Conservation (phyloP, 108 stramenopile species). For the Seminavis robusta region DNA sequence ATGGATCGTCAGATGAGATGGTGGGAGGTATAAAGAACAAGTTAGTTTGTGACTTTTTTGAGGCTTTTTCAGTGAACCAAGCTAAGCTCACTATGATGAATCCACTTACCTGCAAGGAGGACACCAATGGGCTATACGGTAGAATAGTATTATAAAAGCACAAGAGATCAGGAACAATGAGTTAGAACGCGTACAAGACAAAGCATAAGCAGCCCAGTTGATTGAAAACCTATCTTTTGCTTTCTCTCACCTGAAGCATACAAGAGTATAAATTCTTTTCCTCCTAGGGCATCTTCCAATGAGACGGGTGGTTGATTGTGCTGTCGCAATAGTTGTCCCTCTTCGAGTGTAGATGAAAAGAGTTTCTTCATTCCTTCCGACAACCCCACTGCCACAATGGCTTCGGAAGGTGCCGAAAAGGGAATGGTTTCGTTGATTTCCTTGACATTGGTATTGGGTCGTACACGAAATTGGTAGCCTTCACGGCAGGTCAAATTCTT, state of each 20-base stretch:
- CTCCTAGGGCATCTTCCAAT: conserved; percentile 54
- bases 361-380: conserved; percentile 37
- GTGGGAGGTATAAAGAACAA: no score
- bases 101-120: conserved; percentile 83
- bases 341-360: conserved; percentile 49
- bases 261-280: conserved; percentile 70
- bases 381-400: conserved; percentile 33
- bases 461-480: conserved; percentile 81
- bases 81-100: no score
- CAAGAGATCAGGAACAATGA: no score
- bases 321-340: conserved; percentile 41
- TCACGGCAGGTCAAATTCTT: conserved; percentile 59
- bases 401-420: conserved; percentile 62
- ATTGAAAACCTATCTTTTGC: no score
- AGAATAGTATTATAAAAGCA: no score
- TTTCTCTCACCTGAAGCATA: no score
- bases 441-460: conserved; percentile 25
- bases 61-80: no score
- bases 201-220: no score
- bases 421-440: conserved; percentile 25
- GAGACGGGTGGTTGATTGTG: conserved; percentile 25
- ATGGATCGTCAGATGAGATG: no score
- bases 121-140: conserved; percentile 84
- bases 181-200: no score
- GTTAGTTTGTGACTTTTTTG: no score